Evolutionary conservation across 140 eudicot species (phyloP).

Genomic region (Bidens hawaiensis): DNA sequence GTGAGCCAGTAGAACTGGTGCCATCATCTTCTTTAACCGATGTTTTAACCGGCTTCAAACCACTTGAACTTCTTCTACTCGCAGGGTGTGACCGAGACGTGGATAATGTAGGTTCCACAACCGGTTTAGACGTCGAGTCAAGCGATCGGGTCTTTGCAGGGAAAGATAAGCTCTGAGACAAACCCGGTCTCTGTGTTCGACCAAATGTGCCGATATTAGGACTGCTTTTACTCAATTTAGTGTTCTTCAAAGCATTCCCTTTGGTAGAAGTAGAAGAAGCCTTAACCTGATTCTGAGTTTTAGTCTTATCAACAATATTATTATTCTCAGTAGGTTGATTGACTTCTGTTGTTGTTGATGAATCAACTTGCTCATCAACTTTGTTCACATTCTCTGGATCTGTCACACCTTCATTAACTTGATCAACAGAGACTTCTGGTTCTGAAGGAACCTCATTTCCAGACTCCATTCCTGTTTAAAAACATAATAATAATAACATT

Average conservation of each 20-base stretch:
- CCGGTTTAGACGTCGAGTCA: constrained; percentile 22
- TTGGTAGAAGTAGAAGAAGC: constrained; percentile 12
- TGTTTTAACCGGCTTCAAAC: constrained; percentile 29
- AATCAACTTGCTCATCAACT: constrained; percentile 27
- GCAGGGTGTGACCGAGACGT: constrained; percentile 16
- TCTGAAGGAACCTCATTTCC: constrained; percentile 44
- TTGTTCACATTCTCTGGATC: constrained; percentile 18
- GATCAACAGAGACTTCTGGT: constrained; percentile 26
- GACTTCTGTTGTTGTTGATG: constrained; percentile 20
- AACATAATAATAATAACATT: background rate
- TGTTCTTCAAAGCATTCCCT: constrained; percentile 31
- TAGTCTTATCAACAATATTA: constrained; percentile 24
- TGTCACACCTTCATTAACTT: constrained; percentile 28
- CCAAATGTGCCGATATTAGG: constrained; percentile 28
- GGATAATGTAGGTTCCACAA: constrained; percentile 23
- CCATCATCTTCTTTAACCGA: constrained; percentile 45
- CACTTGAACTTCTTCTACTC: constrained; percentile 29
- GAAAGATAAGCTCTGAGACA: constrained; percentile 61
- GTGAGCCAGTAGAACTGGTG: constrained; percentile 56
- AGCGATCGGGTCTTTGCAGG: constrained; percentile 46
- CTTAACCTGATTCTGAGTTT: constrained; percentile 15
- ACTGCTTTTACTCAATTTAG: constrained; percentile 34
- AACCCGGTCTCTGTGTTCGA: constrained; percentile 41
- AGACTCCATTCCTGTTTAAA: constrained; percentile 48
- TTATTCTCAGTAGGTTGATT: constrained; percentile 28